Base-by-base conservation (phyloP, 2,329 filamentous ascomycete species). In the Colletotrichum trifolii region DNA sequence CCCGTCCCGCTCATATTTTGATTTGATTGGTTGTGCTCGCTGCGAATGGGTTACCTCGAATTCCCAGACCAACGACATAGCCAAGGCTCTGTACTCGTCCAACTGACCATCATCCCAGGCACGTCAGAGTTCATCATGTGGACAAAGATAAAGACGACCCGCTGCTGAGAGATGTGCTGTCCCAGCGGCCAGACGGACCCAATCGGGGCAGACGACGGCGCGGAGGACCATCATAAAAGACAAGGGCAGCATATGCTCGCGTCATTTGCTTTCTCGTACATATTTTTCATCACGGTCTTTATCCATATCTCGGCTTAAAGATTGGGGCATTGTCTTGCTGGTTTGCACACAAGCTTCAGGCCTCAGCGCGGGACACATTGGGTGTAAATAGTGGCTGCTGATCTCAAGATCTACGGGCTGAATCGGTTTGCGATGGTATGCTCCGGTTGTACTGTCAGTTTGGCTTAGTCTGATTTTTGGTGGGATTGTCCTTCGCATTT, bases 81-180 rank as follows among this genome's bases (percentile, higher is more conserved):
- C 25, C 25, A 25, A 25, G 25, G 25, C 25, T 25, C 25, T 25
- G 4, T 25, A 25, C 25, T 25, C 25, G 25, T 25, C 25, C 25
- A 25, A 25, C 64, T 66, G 52, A 66, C 45, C 25, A 34, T 35
- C 10, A 33, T 39, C 4, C 8, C 40, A 97, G 94, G 76, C 96
- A 99, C 77, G 96, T 98, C 39, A 88, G 93, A 59, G 93, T 96
- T 46, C 95, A 98, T 75, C 96, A 98, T 75, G 82, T 89, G 43
- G 94, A 98, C 73, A 96, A 93, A 76, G 89, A 92, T 74, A 95
- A 94, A 76, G 94, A 97, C 70, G 95, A 98, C 72, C 88, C 91
- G 0, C 78, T 84, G 59, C 81, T 99, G 45, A 87, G 94, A 56
- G 91, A 95, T 53, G 95, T 98, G 2, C 87, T 98, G 42, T 86